Evolutionary conservation across 73 alveolate species (phyloP), one percentile per base, ranked within the genome.

Genomic region (Blepharisma japonicum): DNA sequence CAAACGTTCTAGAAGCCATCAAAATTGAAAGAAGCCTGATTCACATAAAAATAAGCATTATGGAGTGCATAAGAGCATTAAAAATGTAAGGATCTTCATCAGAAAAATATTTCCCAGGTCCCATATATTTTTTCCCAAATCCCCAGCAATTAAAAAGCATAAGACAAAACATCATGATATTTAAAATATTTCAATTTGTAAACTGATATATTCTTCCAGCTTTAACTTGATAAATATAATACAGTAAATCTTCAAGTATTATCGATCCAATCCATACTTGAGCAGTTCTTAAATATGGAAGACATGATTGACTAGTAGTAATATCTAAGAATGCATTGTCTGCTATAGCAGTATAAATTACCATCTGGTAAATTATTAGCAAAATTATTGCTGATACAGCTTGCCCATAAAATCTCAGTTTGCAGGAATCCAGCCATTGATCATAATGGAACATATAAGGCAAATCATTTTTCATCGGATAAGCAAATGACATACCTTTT

Each of bases 371-470:
- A 49, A 85, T 68, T 0, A 72, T 25, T 5, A 85, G 83, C 2
- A 85, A 55, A 50, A 67, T 38, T 39, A 85, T 38, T n/a, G 80
- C 80, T 47, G 53, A 70, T 6, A 55, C 6, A 21, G 82, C 88
- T 14, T 68, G 18, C 1, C 86, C 84, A 47, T 68, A 61, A 76
- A 79, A 80, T 21, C 92, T 68, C 5, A 53, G 45, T 6, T 71
- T 8, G 80, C 92, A 85, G 2, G 92, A 68, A n/a, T 85, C 77
- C 6, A 81, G 81, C 84, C 87, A 80, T 6, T 68, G 6, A 8
- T 45, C 77, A 55, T 66, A 80, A 27, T 85, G 77, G 56, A 85
- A 85, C 2, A 38, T 14, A 55, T 85, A 85, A 18, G 88, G 68
- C 56, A 55, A 81, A 39, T 66, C 68, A 81, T 6, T 18, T 7